These are phyloP conservation scores for Aspergillus hancockii DNA, from an alignment of 495 filamentous ascomycete genomes.

Conservation along the genomic window DNA sequence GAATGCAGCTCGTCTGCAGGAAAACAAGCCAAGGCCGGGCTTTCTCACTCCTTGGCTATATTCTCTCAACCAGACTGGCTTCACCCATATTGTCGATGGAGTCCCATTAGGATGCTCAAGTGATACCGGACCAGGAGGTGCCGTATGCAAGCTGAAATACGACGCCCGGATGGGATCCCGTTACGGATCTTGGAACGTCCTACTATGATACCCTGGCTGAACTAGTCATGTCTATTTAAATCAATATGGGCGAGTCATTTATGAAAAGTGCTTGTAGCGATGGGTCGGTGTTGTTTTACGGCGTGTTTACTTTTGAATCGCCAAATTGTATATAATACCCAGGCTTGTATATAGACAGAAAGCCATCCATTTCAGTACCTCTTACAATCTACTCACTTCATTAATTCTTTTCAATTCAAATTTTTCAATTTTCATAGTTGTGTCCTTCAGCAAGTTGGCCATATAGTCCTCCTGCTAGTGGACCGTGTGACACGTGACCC, in stretches of 20 bases:
- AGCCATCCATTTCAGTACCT: not conserved
- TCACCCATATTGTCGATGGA: conserved; percentile 60
- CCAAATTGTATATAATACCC: too few species aligned
- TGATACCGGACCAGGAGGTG: conserved; percentile 29
- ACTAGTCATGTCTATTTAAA: conserved; percentile 9
- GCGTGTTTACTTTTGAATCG: too few species aligned
- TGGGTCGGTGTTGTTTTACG: too few species aligned
- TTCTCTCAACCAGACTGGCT: conserved; percentile 39
- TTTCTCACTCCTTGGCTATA: conserved; percentile 71
- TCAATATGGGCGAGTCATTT: not conserved
- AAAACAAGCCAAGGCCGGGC: conserved; percentile 51
- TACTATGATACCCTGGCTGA: conserved; percentile 28
- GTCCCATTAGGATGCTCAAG: conserved; percentile 56
- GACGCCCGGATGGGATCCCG: conserved; percentile 51
- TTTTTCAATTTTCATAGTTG: not conserved
- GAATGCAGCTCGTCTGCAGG: conserved; percentile 55
- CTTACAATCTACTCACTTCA: too few species aligned
- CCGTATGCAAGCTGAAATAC: conserved; percentile 63
- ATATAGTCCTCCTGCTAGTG: too few species aligned
- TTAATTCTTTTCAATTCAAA: not conserved
- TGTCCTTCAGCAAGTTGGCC: too few species aligned
- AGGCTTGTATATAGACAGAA: too few species aligned
- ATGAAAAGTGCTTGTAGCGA: too few species aligned
- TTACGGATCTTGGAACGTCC: conserved; percentile 37
- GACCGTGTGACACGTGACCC: conserved; percentile 11